These are phyloP conservation scores for Fusarium incarnatum DNA, from an alignment of 2,329 filamentous ascomycete species.

Conservation along the genomic window DNA sequence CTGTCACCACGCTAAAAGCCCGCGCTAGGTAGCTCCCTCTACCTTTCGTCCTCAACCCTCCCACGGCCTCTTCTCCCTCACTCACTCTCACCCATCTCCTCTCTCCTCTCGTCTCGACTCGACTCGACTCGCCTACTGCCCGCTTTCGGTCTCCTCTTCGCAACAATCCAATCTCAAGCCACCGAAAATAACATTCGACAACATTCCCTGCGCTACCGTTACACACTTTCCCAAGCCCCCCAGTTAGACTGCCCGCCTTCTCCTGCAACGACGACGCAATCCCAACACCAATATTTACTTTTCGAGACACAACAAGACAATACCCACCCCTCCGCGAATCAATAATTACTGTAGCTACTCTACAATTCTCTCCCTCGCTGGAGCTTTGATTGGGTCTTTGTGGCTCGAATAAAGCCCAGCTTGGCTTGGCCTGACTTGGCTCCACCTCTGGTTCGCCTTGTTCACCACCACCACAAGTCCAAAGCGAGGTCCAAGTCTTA, in stretches of 20 bases:
- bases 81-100: neutral
- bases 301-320: neutral
- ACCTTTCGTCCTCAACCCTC: constrained; percentile 13
- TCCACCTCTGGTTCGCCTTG: constrained; percentile 37
- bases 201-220: constrained; percentile 27
- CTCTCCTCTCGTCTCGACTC: constrained; percentile 8
- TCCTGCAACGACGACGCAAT: constrained; percentile 21
- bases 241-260: constrained; percentile 15
- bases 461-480: constrained; percentile 23
- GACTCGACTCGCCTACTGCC: constrained; percentile 10
- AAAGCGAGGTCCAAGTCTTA: constrained; percentile 1
- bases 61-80: constrained; percentile 1
- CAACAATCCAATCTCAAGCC: constrained; percentile 40
- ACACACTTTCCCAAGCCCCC: constrained; percentile 17
- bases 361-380: constrained; percentile 22
- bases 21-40: constrained; percentile 19
- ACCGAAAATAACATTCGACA: constrained; percentile 38
- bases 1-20: constrained; percentile 36
- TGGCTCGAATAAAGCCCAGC: constrained; percentile 32
- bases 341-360: constrained; percentile 6
- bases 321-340: constrained; percentile 14
- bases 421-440: constrained; percentile 28
- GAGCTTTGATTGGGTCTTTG: constrained; percentile 24
- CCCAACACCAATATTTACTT: constrained; percentile 11
- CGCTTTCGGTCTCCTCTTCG: constrained; percentile 38